A percentile compares a stretch with the other conserved stretches of the same genome.
Conservation (phyloP, 2,329 filamentous ascomycete genomes). For the Massarina eburnea region DNA sequence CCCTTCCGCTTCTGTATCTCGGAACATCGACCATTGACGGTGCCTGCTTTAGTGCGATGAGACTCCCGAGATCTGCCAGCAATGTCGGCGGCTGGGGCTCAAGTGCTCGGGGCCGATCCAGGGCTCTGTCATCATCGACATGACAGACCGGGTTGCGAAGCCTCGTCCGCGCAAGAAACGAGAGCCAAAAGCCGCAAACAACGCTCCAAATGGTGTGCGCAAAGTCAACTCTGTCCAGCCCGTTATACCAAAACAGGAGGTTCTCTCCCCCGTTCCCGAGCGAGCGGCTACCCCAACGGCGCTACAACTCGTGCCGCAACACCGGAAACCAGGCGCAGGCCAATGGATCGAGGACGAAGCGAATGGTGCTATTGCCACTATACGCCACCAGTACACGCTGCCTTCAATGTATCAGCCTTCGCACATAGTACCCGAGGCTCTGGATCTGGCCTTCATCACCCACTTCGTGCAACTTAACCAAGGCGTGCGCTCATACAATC, state of each 20-base stretch:
- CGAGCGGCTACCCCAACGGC: neutral
- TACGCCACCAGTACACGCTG: conserved; percentile 26
- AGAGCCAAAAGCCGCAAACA: conserved; percentile 3
- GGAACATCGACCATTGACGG: neutral
- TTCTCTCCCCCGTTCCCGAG: neutral
- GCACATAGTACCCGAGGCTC: conserved; percentile 20
- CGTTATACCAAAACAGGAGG: neutral
- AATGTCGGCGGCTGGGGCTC: conserved; percentile 31
- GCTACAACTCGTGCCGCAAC: conserved; percentile 4
- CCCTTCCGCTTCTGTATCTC: neutral
- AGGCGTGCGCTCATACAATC: conserved; percentile 15
- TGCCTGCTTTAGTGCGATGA: conserved; percentile 31
- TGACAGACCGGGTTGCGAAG: conserved; percentile 34
- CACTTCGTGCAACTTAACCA: conserved; percentile 35
- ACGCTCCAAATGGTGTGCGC: neutral
- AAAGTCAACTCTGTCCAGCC: conserved; percentile 3
- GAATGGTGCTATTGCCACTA: conserved; percentile 23
- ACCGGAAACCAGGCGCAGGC: conserved; percentile 3
- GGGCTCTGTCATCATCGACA: conserved; percentile 39
- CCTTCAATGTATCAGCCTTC: conserved; percentile 30
- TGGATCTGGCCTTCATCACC: conserved; percentile 31
- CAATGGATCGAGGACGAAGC: conserved; percentile 11
- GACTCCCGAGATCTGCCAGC: conserved; percentile 30
- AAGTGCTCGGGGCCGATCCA: conserved; percentile 33
- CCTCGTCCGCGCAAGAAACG: conserved; percentile 28